Evolutionary conservation across 208 protist genomes (phyloP).

Genomic region (Trypanosoma caninum): DNA sequence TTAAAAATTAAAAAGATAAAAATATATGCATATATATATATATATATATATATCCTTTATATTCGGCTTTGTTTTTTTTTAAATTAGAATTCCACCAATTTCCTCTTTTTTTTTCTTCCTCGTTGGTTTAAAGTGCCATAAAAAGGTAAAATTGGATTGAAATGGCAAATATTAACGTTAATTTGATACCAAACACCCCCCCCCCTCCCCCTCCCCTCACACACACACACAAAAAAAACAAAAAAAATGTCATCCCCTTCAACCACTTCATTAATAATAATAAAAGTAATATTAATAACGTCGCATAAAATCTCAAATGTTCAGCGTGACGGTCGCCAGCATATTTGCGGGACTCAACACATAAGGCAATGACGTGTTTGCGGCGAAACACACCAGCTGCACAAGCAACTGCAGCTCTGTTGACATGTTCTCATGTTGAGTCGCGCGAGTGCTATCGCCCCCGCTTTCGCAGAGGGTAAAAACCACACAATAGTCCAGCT

Average conservation of each 20-base stretch:
- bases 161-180: too few relatives aligned
- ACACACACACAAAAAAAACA: neutral
- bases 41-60: too few relatives aligned
- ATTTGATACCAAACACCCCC: too few relatives aligned
- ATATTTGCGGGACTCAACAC: constrained; percentile 8
- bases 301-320: neutral
- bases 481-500: constrained; percentile 10
- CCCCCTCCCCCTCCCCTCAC: too few relatives aligned
- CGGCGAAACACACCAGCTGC: constrained; percentile 15
- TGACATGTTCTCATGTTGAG: neutral
- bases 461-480: constrained; percentile 9
- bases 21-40: too few relatives aligned
- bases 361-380: neutral
- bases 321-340: constrained; percentile 11
- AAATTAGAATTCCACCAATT: too few relatives aligned
- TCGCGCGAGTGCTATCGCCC: neutral
- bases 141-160: too few relatives aligned
- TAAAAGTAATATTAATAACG: neutral
- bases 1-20: too few relatives aligned
- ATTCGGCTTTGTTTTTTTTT: neutral
- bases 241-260: too few relatives aligned
- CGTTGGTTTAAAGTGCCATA: too few relatives aligned
- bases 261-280: neutral
- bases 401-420: constrained; percentile 5
- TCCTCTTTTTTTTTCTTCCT: too few relatives aligned